These are phyloP conservation scores for Sporothrix phasma DNA, from an alignment of 2,329 filamentous ascomycete genomes.

Conservation along the genomic window DNA sequence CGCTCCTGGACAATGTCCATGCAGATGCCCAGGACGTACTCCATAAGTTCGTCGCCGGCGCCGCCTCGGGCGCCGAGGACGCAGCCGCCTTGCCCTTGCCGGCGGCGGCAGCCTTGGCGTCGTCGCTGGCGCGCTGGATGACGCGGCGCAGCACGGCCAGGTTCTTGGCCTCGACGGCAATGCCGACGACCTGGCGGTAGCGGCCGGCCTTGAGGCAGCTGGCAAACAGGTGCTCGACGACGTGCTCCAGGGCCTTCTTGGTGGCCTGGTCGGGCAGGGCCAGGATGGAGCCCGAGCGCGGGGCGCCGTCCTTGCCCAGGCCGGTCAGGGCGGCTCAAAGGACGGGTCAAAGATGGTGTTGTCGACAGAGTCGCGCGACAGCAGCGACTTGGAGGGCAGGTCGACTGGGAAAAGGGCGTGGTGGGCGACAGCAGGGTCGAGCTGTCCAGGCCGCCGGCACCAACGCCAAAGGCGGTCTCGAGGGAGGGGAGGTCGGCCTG, in stretches of 20 bases:
- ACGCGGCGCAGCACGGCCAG: constrained; percentile 76
- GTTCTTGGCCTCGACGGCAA: constrained; percentile 90
- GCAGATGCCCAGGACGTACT: constrained; percentile 90
- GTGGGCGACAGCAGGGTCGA: constrained; percentile 73
- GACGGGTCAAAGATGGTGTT: constrained; percentile 52
- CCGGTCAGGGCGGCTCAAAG: constrained; percentile 44
- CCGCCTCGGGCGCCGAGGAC: constrained; percentile 29
- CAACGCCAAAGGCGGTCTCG: constrained; percentile 62
- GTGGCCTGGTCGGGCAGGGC: constrained; percentile 59
- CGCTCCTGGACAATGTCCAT: constrained; percentile 97
- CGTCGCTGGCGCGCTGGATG: constrained; percentile 80
- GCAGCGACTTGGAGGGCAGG: constrained; percentile 87
- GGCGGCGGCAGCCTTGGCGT: constrained; percentile 57
- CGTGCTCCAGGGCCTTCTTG: constrained; percentile 66
- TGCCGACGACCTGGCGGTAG: constrained; percentile 93
- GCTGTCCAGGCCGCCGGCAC: constrained; percentile 49
- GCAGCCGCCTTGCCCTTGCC: constrained; percentile 35
- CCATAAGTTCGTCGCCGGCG: constrained; percentile 82
- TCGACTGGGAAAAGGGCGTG: constrained; percentile 90
- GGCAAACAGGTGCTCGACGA: constrained; percentile 86
- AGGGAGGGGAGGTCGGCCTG: constrained; percentile 51
- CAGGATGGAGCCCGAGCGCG: constrained; percentile 50
- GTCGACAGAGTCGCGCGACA: constrained; percentile 69
- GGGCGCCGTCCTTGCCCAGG: constrained; percentile 35
- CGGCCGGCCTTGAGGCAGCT: constrained; percentile 76